Conservation (phyloP, 257 asterid genomes). For the Ophiorrhiza pumila region DNA sequence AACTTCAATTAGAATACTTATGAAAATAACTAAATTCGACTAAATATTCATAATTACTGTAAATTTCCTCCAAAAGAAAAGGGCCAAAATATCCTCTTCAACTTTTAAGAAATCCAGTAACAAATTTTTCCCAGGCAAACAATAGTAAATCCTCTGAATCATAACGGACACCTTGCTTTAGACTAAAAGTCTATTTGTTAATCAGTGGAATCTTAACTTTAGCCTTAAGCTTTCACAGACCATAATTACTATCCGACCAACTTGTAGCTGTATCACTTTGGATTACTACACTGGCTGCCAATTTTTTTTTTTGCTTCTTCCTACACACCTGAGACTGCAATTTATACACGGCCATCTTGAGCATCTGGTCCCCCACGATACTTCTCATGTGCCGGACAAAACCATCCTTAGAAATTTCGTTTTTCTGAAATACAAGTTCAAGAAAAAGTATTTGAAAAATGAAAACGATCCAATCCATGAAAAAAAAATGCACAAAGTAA, state of each 20-base stretch:
- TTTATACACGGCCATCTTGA: slow-evolving; percentile 80
- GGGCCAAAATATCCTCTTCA: background rate
- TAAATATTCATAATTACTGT: background rate
- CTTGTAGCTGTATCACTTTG: background rate
- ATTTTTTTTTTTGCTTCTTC: background rate
- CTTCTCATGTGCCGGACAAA: slow-evolving; percentile 82
- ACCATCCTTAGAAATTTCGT: slow-evolving; percentile 77
- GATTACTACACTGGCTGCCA: background rate
- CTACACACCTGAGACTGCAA: slow-evolving; percentile 64
- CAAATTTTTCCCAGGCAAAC: too few relatives aligned
- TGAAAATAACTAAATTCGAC: background rate
- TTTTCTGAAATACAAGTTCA: slow-evolving; percentile 57
- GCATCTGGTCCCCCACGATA: slow-evolving; percentile 91
- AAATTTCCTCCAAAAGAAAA: background rate
- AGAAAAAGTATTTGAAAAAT: slow-evolving; percentile 17
- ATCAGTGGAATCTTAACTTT: background rate
- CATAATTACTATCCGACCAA: background rate
- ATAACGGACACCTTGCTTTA: background rate
- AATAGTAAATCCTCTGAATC: too few relatives aligned
- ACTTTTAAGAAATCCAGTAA: background rate
- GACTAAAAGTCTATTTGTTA: background rate
- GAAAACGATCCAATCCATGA: slow-evolving; percentile 11
- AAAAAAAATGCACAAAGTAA: slow-evolving; percentile 16
- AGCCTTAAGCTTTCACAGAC: background rate
- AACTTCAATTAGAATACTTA: background rate